Conservation (phyloP, 1,284 basidiomycete species). For the Phaffia rhodozyma region DNA sequence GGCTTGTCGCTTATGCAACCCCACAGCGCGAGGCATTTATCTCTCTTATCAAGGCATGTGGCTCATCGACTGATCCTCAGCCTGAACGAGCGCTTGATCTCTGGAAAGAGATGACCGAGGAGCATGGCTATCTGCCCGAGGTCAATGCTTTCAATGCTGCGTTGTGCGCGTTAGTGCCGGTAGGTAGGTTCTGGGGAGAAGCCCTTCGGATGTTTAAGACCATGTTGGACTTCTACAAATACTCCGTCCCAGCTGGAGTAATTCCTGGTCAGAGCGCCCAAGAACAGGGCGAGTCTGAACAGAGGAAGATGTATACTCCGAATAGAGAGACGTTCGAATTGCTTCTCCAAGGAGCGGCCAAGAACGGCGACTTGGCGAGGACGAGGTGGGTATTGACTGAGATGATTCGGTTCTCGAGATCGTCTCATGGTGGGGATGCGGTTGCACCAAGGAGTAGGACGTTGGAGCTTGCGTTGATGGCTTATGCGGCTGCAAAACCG, state of each 20-base stretch:
- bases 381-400: slow-evolving; percentile 86
- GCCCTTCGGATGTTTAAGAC: slow-evolving; percentile 65
- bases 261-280: slow-evolving; percentile 23
- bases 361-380: slow-evolving; percentile 66
- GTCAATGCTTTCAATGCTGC: slow-evolving; percentile 67
- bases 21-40: slow-evolving; percentile 67
- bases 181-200: slow-evolving; percentile 54
- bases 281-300: slow-evolving; percentile 18
- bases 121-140: slow-evolving; percentile 51
- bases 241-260: slow-evolving; percentile 22
- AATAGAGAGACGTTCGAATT: slow-evolving; percentile 63
- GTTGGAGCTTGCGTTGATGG: slow-evolving; percentile 73
- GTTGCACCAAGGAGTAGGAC: slow-evolving; percentile 53
- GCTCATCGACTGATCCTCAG: slow-evolving; percentile 47
- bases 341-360: slow-evolving; percentile 76
- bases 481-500: slow-evolving; percentile 69
- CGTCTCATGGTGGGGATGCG: slow-evolving; percentile 20
- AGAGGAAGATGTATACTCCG: slow-evolving; percentile 36
- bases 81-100: slow-evolving; percentile 86
- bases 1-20: slow-evolving; percentile 75
- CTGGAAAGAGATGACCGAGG: slow-evolving; percentile 76
- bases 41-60: slow-evolving; percentile 80
- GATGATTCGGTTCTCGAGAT: slow-evolving; percentile 44
- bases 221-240: slow-evolving; percentile 61
- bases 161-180: slow-evolving; percentile 45